phyloP scores from a whole-genome alignment of 352 stramenopile species.

The Peronosclerospora sorghi region DNA sequence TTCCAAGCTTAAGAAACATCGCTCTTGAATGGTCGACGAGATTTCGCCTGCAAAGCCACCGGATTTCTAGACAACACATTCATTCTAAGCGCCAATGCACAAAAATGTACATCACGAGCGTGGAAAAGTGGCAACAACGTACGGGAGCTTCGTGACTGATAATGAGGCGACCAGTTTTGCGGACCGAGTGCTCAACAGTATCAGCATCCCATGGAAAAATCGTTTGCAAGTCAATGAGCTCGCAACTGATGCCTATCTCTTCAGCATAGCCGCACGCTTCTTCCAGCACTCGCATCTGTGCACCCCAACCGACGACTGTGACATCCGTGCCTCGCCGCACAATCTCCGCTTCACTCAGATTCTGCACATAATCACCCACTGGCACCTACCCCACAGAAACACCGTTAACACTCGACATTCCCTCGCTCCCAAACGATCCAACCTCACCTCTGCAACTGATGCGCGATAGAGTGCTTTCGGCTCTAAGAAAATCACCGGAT shows the following conservation, averaged over 20 bases:
- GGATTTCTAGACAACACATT: constrained; percentile 64
- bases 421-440: neutral
- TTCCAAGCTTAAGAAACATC: constrained; percentile 94
- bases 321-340: constrained; percentile 88
- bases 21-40: constrained; percentile 86
- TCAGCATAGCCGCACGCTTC: constrained; percentile 82
- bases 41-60: constrained; percentile 95
- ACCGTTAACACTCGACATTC: too few species aligned
- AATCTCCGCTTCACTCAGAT: constrained; percentile 91
- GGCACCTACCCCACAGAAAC: too few species aligned
- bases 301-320: constrained; percentile 92
- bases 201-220: constrained; percentile 95
- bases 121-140: constrained; percentile 24
- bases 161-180: constrained; percentile 93
- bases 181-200: constrained; percentile 90
- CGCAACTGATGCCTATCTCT: constrained; percentile 90
- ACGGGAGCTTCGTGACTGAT: constrained; percentile 95
- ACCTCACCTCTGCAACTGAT: constrained; percentile 84
- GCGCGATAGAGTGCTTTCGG: constrained; percentile 97
- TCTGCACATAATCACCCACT: constrained; percentile 90
- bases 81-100: too few species aligned
- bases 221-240: constrained; percentile 97
- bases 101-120: too few species aligned
- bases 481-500: constrained; percentile 97
- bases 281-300: constrained; percentile 81